A percentile compares a stretch with the other conserved stretches of the same genome.
Evolutionary conservation across 768 basidiomycete genomes (phyloP).

Genomic region (Naganishia kalamii): DNA sequence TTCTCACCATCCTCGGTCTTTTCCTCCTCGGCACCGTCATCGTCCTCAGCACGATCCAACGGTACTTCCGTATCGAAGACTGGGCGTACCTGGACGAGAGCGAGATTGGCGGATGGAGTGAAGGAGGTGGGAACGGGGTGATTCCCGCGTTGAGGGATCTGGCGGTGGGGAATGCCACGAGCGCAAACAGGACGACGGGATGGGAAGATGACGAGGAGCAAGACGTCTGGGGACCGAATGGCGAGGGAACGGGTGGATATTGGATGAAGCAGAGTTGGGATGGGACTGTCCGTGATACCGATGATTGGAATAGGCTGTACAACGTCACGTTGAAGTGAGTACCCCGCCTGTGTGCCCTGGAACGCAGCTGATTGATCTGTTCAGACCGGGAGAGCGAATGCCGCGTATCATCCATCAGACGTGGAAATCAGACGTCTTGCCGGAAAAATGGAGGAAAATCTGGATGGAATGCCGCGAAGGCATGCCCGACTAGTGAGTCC

Average conservation of each 20-base stretch:
- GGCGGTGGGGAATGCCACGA: neutral
- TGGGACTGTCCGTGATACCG: conserved; percentile 34
- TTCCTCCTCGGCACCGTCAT: conserved; percentile 25
- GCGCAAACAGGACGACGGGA: neutral
- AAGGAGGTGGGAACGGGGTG: conserved; percentile 50
- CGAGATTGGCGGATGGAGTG: conserved; percentile 48
- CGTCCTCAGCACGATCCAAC: conserved; percentile 66
- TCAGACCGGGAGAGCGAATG: conserved; percentile 66
- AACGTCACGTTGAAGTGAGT: conserved; percentile 41
- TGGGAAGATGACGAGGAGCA: conserved; percentile 9
- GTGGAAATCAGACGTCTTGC: conserved; percentile 87
- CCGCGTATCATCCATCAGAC: conserved; percentile 96
- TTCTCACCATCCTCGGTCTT: conserved; percentile 17
- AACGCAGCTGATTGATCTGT: conserved; percentile 1
- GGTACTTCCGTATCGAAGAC: conserved; percentile 74
- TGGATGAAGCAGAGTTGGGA: conserved; percentile 44
- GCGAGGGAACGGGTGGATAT: conserved; percentile 37
- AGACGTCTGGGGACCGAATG: conserved; percentile 34
- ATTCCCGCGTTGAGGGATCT: conserved; percentile 49
- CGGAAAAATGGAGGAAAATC: conserved; percentile 68
- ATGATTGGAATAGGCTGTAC: conserved; percentile 39
- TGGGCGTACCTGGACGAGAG: conserved; percentile 71
- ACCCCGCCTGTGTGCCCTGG: conserved; percentile 4
- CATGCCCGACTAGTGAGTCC: conserved; percentile 90
- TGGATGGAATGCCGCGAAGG: conserved; percentile 80